Conservation (phyloP, 2,329 filamentous ascomycete species). For the Chaetomium strumarium region DNA sequence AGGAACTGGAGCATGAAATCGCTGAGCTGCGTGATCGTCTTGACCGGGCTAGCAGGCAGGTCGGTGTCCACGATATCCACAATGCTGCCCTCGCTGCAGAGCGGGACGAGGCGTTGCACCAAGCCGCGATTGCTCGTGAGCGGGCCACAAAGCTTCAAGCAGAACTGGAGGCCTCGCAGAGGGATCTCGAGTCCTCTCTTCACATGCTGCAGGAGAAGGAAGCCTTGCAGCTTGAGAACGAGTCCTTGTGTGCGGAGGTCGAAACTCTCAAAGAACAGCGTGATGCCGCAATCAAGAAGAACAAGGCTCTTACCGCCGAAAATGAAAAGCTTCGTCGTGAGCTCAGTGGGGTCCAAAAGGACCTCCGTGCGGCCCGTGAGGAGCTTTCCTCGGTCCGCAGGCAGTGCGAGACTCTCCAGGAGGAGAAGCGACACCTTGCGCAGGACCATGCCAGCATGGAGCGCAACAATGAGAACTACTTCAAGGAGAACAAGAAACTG, state of each 20-base stretch:
- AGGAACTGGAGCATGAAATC: constrained; percentile 37
- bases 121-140: constrained; percentile 55
- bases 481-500: constrained; percentile 46
- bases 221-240: constrained; percentile 36
- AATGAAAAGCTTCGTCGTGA: constrained; percentile 36
- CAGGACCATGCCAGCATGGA: constrained; percentile 49
- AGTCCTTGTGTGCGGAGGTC: constrained; percentile 37
- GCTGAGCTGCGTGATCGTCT: constrained; percentile 55
- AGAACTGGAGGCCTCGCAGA: constrained; percentile 30
- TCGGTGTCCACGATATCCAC: constrained; percentile 56
- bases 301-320: constrained; percentile 20
- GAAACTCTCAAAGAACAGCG: constrained; percentile 35
- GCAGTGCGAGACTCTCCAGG: constrained; percentile 30
- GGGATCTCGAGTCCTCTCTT: constrained; percentile 35
- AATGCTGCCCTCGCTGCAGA: constrained; percentile 58
- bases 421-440: constrained; percentile 41
- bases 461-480: constrained; percentile 50
- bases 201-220: constrained; percentile 34
- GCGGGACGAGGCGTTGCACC: constrained; percentile 58
- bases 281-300: constrained; percentile 19
- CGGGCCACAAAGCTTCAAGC: constrained; percentile 33
- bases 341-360: constrained; percentile 35
- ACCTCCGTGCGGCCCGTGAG: constrained; percentile 40
- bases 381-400: constrained; percentile 42
- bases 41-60: constrained; percentile 56